Evolutionary conservation across 2,329 filamentous ascomycete genomes (phyloP).

Genomic region (Lecanoromycetidae sp.): DNA sequence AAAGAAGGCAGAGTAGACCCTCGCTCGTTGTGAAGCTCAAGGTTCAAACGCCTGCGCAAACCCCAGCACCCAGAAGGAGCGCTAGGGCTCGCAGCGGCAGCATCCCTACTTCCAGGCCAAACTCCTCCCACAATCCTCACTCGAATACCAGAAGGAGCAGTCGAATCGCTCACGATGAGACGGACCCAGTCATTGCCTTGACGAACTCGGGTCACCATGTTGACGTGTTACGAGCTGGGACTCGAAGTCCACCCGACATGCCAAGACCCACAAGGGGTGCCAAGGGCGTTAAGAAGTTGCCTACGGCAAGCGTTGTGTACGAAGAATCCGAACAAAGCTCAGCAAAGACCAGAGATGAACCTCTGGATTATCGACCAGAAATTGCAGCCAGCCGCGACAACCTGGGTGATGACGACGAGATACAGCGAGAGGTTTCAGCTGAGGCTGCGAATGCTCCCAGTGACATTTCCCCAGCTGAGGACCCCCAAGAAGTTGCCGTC

Average conservation of each 20-base stretch:
- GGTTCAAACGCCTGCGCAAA: constrained; percentile 16
- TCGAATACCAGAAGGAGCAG: constrained; percentile 40
- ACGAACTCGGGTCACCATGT: constrained; percentile 48
- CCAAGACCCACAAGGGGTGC: constrained; percentile 32
- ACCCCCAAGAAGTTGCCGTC: constrained; percentile 28
- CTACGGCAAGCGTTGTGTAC: constrained; percentile 35
- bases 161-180: constrained; percentile 46
- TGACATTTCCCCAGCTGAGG: constrained; percentile 30
- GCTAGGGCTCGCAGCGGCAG: constrained; percentile 25
- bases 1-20: constrained; percentile 19
- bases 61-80: constrained; percentile 19
- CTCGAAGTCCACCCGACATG: constrained; percentile 41
- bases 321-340: constrained; percentile 43
- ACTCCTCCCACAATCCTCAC: constrained; percentile 19
- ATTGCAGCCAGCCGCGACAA: constrained; percentile 30
- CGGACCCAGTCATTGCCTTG: constrained; percentile 44
- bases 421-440: constrained; percentile 17
- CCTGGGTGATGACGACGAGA: constrained; percentile 29
- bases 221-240: constrained; percentile 41
- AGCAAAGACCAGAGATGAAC: constrained; percentile 23
- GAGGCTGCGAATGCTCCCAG: constrained; percentile 23
- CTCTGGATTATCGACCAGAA: constrained; percentile 13
- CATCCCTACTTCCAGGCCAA: constrained; percentile 21
- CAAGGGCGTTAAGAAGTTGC: constrained; percentile 36
- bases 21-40: constrained; percentile 17